A percentile compares a stretch with the other conserved stretches of the same genome.
phyloP scores from a whole-genome alignment of 495 filamentous ascomycete species.

The Talaromyces borbonicus region DNA sequence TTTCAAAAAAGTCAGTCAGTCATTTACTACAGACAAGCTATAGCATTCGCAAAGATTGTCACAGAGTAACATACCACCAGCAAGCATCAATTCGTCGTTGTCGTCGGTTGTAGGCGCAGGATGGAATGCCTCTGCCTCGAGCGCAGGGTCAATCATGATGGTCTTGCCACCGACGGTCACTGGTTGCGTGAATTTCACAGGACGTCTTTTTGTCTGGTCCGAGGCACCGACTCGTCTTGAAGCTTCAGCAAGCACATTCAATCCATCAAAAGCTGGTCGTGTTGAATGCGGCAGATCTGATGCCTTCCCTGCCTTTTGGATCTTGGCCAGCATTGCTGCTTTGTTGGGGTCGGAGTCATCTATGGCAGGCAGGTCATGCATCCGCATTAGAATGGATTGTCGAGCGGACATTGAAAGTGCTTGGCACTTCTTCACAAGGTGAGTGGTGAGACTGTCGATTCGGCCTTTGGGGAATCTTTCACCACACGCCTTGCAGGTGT shows the following conservation, averaged over 20 bases:
- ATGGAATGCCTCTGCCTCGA: conserved; percentile 37
- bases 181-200: conserved; percentile 33
- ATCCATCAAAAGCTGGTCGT: conserved; percentile 56
- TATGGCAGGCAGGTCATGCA: conserved; percentile 38
- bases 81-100: conserved; percentile 4
- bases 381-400: conserved; percentile 52
- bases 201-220: conserved; percentile 30
- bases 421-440: conserved; percentile 74
- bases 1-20: background rate
- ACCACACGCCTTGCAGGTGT: conserved; percentile 78
- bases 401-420: conserved; percentile 58
- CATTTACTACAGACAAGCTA: background rate
- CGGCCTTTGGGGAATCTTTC: conserved; percentile 79
- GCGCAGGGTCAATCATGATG: conserved; percentile 36
- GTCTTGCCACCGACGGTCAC: conserved; percentile 40
- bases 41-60: background rate
- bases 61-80: conserved; percentile 1
- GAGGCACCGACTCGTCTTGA: conserved; percentile 56
- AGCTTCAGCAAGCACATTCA: conserved; percentile 75
- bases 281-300: conserved; percentile 31
- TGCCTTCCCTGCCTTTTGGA: conserved; percentile 27
- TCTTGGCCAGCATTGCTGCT: conserved; percentile 24
- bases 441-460: conserved; percentile 65
- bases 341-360: conserved; percentile 29
- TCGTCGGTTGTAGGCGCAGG: conserved; percentile 10